Percentiles rank a stretch among this genome's conserved stretches.
phyloP scores from a whole-genome alignment of 495 filamentous ascomycete species.

The Penicillium canescens region DNA sequence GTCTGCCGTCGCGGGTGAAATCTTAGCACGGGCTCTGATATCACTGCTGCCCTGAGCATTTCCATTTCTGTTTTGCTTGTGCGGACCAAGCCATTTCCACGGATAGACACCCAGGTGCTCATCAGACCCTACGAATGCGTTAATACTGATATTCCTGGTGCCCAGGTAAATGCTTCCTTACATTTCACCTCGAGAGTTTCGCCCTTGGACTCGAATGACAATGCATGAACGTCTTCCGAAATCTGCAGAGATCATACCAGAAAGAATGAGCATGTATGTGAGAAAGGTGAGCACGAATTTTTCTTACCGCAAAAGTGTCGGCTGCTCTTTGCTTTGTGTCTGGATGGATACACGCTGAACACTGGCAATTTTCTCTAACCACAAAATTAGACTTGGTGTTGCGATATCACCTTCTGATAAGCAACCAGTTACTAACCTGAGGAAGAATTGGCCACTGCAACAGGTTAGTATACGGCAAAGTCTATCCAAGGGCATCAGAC shows the following conservation, averaged over 20 bases:
- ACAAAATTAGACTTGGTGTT: not conserved
- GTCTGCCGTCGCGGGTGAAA: too few relatives aligned
- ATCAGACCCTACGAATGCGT: slow-evolving; percentile 38
- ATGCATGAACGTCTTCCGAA: slow-evolving; percentile 49
- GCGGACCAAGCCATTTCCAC: slow-evolving; percentile 45
- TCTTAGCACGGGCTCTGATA: too few relatives aligned
- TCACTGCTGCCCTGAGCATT: too few relatives aligned
- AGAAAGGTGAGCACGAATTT: not conserved
- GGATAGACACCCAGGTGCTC: slow-evolving; percentile 59
- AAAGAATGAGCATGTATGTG: not conserved
- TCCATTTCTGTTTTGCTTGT: not conserved
- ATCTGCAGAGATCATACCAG: slow-evolving; percentile 38
- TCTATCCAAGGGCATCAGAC: not conserved
- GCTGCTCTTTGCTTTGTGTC: slow-evolving; percentile 74
- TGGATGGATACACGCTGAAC: slow-evolving; percentile 68
- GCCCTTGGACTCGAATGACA: slow-evolving; percentile 13
- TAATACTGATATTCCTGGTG: slow-evolving; percentile 1
- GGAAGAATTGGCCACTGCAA: slow-evolving; percentile 17
- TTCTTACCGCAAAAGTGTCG: slow-evolving; percentile 66
- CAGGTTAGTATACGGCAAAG: not conserved
- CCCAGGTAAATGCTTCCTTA: slow-evolving; percentile 12
- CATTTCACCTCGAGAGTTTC: slow-evolving; percentile 27
- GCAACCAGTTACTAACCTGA: slow-evolving; percentile 17
- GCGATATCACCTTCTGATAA: not conserved
- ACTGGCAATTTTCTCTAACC: slow-evolving; percentile 79